Base-by-base conservation (phyloP, 225 moss, liverwort and hornwort species). In the Bryum argenteum region DNA sequence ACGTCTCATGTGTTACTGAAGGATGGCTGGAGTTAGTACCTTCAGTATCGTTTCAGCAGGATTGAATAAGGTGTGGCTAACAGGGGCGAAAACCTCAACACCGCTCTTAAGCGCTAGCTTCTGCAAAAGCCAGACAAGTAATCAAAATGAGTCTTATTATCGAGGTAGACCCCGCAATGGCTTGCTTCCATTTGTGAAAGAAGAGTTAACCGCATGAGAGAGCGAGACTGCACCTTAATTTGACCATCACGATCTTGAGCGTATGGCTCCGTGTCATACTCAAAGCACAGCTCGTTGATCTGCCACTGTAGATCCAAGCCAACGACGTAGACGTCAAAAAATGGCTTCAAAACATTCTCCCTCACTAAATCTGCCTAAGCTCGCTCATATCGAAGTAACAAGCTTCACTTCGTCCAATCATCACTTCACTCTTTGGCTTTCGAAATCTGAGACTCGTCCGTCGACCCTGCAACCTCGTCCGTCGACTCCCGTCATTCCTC, bases 261-360 rank as follows among this genome's bases (percentile, higher is more conserved):
- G 28, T 94, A 98, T 1, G 97, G 97, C 63, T 98, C 97, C 28
- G 89, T 94, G 65, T 98, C 97, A 77, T 78, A 80, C 71, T 98
- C 97, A 66, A 80, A 98, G 75, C 94, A 98, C 6, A 98, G 62
- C 76, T 85, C 89, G 66, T 79, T 84, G 67, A 98, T 94, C 44
- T 91, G 78, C 97, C 97, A 94, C 97, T 98, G 84, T 68, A 84
- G 61, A 53, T 51, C 71, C 65, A 76, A 9, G 44, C 44, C 26
- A 14, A 58, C 21, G 26, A 61, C 42, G 42, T 18, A 19, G 42
- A 14, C 21, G 55, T 78, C 54, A 66, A 48, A n/a, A 73, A 65
- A 21, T 9, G 61, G n/a, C 50, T 74, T 42, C 23, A n/a, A 69
- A 57, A 38, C 55, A 80, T 10, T 19, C 61, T 45, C 14, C 8